phyloP scores from a whole-genome alignment of 1,284 basidiomycete genomes.

The Cryptococcus sp. region DNA sequence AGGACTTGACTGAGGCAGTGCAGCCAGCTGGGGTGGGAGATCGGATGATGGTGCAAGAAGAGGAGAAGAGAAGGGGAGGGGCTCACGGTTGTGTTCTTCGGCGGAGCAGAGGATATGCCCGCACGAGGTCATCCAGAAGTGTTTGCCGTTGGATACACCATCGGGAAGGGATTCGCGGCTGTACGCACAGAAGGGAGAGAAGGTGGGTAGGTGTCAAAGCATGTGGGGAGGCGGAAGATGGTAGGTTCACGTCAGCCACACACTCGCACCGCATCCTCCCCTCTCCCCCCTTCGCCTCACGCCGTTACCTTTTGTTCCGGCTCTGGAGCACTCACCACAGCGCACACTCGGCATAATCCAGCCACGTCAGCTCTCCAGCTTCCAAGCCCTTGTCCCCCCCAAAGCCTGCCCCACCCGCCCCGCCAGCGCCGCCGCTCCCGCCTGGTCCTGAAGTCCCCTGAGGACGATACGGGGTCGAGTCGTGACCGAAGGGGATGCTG shows the following conservation, averaged over 20 bases:
- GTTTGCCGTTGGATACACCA: conserved; percentile 11
- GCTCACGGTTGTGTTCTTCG: conserved; percentile 28
- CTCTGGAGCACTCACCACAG: conserved; percentile 3
- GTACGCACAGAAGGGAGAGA: not conserved
- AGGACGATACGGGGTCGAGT: not conserved
- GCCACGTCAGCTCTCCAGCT: conserved; percentile 3
- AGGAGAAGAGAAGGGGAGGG: no score
- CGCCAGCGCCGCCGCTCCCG: not conserved
- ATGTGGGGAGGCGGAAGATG: no score
- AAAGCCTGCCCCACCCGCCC: no score
- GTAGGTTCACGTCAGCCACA: no score
- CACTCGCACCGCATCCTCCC: not conserved
- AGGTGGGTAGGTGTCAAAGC: no score
- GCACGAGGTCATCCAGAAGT: conserved; percentile 43
- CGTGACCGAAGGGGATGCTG: not conserved
- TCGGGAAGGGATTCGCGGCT: conserved; percentile 2
- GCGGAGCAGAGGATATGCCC: conserved; percentile 40
- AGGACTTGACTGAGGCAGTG: no score
- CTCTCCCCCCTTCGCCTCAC: not conserved
- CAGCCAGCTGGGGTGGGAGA: no score
- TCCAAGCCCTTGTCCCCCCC: not conserved
- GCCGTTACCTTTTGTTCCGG: not conserved
- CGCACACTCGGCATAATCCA: conserved; percentile 7
- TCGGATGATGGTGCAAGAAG: not conserved
- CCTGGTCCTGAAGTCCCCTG: not conserved